Percentiles rank a stretch among this genome's conserved stretches.
Evolutionary conservation across 1,284 basidiomycete genomes (phyloP).

Genomic region (Meira miltonrushii): DNA sequence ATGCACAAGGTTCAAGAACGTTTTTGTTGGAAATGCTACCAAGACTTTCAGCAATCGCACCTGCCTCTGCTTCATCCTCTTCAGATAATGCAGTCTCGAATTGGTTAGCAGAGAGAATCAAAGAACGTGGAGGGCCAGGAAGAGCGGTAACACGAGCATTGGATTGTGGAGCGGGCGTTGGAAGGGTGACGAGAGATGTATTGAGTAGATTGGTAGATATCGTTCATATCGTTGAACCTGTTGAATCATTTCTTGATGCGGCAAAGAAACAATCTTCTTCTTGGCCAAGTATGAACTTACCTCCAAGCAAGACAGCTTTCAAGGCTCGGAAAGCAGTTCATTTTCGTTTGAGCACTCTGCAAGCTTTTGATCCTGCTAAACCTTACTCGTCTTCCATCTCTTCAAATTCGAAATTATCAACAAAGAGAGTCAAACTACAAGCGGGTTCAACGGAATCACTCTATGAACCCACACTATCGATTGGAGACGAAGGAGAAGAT

Average conservation of each 20-base stretch:
- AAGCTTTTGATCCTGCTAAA: constrained; percentile 38
- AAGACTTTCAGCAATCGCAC: constrained; percentile 37
- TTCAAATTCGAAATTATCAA: background rate
- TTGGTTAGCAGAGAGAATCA: constrained; percentile 34
- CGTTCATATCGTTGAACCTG: constrained; percentile 50
- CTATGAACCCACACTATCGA: constrained; percentile 20
- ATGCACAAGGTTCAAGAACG: constrained; percentile 47
- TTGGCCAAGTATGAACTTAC: constrained; percentile 33
- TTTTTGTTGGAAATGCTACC: constrained; percentile 45
- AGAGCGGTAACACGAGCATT: constrained; percentile 39
- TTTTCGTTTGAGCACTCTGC: constrained; percentile 46
- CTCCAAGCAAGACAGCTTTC: constrained; percentile 32
- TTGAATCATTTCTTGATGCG: constrained; percentile 39
- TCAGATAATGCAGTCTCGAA: constrained; percentile 21
- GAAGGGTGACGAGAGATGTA: constrained; percentile 45
- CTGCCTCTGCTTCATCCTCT: constrained; percentile 21
- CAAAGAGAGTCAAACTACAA: constrained; percentile 10
- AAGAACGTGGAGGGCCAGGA: constrained; percentile 36
- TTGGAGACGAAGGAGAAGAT: constrained; percentile 14
- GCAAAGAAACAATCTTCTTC: constrained; percentile 31
- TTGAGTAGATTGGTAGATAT: constrained; percentile 46
- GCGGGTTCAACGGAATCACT: background rate
- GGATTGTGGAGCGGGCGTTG: constrained; percentile 50
- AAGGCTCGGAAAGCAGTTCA: constrained; percentile 43
- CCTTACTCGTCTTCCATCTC: constrained; percentile 24